Evolutionary conservation across 2,329 filamentous ascomycete species (phyloP).

Genomic region (Metarhizium guizhouense): DNA sequence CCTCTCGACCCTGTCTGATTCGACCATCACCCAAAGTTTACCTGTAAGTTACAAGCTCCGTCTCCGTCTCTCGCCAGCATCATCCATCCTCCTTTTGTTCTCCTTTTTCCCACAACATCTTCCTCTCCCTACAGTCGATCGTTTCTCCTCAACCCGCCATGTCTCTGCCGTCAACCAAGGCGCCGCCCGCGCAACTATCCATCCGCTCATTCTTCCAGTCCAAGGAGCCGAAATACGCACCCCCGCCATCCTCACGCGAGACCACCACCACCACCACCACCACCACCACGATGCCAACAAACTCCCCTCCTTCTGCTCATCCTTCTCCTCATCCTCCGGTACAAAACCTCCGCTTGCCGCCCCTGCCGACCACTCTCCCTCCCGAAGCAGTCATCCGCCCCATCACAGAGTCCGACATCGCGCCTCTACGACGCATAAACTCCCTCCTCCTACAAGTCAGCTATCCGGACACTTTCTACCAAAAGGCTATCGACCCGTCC

Average conservation of each 20-base stretch:
- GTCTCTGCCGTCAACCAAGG: conserved; percentile 29
- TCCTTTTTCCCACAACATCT: no score
- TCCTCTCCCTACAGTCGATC: not conserved
- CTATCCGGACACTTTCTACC: conserved; percentile 58
- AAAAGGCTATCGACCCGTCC: conserved; percentile 39
- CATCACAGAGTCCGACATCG: conserved; percentile 41
- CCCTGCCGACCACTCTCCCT: conserved; percentile 26
- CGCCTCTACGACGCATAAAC: conserved; percentile 55
- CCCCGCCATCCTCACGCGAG: conserved; percentile 19
- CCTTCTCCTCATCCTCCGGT: no score
- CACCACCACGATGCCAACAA: not conserved
- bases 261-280: no score
- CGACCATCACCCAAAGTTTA: not conserved
- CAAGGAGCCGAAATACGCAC: conserved; percentile 30
- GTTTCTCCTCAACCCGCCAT: conserved; percentile 17
- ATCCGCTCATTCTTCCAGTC: conserved; percentile 55
- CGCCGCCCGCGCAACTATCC: conserved; percentile 38
- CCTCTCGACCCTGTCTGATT: not conserved
- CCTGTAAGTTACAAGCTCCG: not conserved
- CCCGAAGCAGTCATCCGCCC: conserved; percentile 43
- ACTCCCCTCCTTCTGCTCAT: conserved; percentile 17
- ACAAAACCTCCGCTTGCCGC: conserved; percentile 15
- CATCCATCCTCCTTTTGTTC: not conserved
- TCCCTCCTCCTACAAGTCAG: conserved; percentile 53
- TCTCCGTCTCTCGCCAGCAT: not conserved